Evolutionary conservation across 306 rosid genomes (phyloP), one percentile per base, ranked within the genome.

Genomic region (Vicia villosa): DNA sequence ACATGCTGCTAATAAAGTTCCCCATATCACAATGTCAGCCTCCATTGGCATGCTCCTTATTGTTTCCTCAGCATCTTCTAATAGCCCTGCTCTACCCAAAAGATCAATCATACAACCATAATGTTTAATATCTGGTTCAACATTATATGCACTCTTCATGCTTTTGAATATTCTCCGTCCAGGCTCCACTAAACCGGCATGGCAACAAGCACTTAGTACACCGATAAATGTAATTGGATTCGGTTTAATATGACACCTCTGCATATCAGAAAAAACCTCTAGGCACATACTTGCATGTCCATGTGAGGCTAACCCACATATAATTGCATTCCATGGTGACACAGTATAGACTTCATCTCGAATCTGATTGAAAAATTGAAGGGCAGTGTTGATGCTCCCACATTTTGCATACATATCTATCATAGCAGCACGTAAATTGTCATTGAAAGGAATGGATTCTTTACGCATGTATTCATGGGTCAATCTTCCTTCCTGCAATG

Each of bases 91-190:
- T 82, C 96, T 81, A n/a, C 98, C 98, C 17, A 88, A 79, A 63
- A 94, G 95, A 90, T 90, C 98, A 71, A 88, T 77, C 88, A 90
- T 85, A 77, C 98, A 90, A 13, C 96, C 98, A 78, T 94, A 94
- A 75, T 94, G 98, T 86, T 87, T 90, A 77, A 87, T 80, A 61
- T 85, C 87, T 47, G 97, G 97, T 83, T 90, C 89, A 57, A 90
- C n/a, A 40, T 76, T 74, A 73, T 88, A 83, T 30, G 81, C 80
- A 65, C 73, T 78, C 66, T 84, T 88, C 98, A 93, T 93, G 71
- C 78, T 84, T 78, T 70, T 70, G 70, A 93, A 93, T 73, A 86
- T 81, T 68, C 77, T 84, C 86, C 84, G 82, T 60, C 97, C 97
- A 0, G 57, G 73, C 71, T 80, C 91, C 69, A 88, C 89, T 65